phyloP scores from a whole-genome alignment of 1,139 yeast species.

The Geotrichum restrictum region DNA sequence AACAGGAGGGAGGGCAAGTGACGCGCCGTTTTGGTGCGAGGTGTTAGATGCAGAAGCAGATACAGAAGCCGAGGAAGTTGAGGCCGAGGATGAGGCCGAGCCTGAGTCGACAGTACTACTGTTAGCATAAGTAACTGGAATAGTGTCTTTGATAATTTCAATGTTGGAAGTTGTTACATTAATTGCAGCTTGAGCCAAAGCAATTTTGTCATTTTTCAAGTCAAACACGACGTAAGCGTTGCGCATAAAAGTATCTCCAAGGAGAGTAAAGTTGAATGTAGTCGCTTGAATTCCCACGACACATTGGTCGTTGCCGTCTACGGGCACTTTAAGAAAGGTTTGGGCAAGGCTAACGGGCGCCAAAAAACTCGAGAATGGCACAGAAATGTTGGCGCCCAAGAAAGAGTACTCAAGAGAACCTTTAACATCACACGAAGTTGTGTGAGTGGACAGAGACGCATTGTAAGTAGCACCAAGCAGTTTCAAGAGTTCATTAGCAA shows the following conservation, averaged over 20 bases:
- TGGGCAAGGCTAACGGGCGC: slow-evolving; percentile 3
- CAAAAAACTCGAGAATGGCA: slow-evolving; percentile 30
- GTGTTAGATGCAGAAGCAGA: no score
- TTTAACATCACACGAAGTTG: slow-evolving; percentile 1
- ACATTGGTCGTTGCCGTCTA: slow-evolving; percentile 16
- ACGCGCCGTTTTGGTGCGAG: no score
- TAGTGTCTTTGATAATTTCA: slow-evolving; percentile 19
- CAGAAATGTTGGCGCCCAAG: slow-evolving; percentile 42
- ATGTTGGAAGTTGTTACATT: slow-evolving; percentile 26
- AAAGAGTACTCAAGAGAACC: slow-evolving; percentile 39
- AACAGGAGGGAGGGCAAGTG: no score
- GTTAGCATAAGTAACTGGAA: slow-evolving; percentile 18
- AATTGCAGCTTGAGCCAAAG: slow-evolving; percentile 28
- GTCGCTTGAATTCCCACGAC: slow-evolving; percentile 22
- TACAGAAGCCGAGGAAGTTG: no score
- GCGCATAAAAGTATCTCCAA: slow-evolving; percentile 75
- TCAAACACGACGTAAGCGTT: slow-evolving; percentile 65
- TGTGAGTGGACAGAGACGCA: not conserved
- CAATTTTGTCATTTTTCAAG: slow-evolving; percentile 12
- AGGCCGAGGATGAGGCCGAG: no score
- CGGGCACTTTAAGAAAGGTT: not conserved
- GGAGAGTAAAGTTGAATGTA: slow-evolving; percentile 29
- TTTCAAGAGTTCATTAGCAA: slow-evolving; percentile 7
- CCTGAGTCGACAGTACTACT: no score
- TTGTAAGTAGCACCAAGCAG: slow-evolving; percentile 9